phyloP scores from a whole-genome alignment of 805 yeast genomes.

The Teunomyces barrocoloradensis region DNA sequence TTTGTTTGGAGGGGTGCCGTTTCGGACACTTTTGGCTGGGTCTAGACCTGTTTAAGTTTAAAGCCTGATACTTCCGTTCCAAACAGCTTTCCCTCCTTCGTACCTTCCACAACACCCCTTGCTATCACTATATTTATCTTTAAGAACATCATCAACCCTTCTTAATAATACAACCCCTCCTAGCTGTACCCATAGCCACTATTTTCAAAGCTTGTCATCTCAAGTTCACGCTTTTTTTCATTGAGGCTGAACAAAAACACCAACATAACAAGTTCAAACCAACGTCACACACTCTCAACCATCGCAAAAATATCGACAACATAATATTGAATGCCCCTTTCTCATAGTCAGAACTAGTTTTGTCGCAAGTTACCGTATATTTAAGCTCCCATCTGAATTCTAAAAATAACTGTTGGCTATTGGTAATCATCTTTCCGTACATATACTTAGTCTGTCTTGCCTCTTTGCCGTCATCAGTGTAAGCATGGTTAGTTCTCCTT shows the following conservation, averaged over 20 bases:
- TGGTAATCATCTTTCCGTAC: background rate
- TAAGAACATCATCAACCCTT: no score
- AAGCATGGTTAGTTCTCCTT: constrained; percentile 17
- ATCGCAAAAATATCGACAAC: background rate
- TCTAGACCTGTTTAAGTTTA: background rate
- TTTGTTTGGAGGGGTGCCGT: background rate
- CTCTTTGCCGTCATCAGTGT: background rate
- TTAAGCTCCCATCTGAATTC: background rate
- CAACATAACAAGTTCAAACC: background rate
- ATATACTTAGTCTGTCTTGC: background rate
- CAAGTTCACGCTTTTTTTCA: background rate
- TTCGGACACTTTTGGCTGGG: background rate
- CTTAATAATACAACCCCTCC: background rate
- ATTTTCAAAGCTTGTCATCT: background rate
- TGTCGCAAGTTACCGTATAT: background rate
- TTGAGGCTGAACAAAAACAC: background rate
- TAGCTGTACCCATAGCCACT: background rate
- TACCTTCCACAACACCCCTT: background rate
- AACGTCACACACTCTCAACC: background rate
- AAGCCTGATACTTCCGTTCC: background rate
- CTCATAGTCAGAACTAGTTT: background rate
- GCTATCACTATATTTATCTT: background rate
- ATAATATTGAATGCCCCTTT: background rate
- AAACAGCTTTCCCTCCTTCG: background rate
- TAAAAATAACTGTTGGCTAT: background rate